Base-by-base conservation (phyloP, 805 yeast species). In the Candida silvatica region DNA sequence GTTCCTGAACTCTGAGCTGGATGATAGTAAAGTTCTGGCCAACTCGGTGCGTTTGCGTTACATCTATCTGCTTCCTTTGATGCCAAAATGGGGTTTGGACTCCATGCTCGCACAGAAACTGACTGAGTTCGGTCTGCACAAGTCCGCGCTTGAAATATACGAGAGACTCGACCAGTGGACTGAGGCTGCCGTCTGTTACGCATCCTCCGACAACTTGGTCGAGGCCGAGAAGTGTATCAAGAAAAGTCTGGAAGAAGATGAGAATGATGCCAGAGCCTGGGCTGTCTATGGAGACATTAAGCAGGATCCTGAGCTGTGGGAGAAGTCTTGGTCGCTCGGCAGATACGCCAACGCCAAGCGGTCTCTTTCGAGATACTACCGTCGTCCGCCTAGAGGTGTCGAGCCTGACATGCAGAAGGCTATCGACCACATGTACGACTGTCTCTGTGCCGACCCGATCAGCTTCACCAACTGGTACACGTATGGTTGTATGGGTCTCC, bases 161-260 rank as follows among this genome's bases (percentile, higher is more conserved):
- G 84, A 81, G 49, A 66, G 96, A 41, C 62, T 92, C 36, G 70
- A 76, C 25, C 61, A 86, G 67, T 69, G 76, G 49, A 73, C 80
- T 26, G 97, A 90, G 48, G 82, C 82, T 18, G 97, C 97, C 0
- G 62, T 90, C 37, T 92, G 97, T 63, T 76, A 82, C 47, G 94
- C 95, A 3, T 80, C 94, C 2, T 77, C 77, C 11, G 96, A 88
- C 17, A 75, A 81, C 39, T 84, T 74, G 43, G 57, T 55, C 2
- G 69, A 73, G 38, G 97, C 95, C 0, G 71, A 71, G 37, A 61
- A 62, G 26, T 59, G 86, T 14, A 59, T 92, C 27, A 45, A 63
- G 19, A 59, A 64, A 17, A 69, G 86, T 46, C 56, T 87, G 5
- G 58, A 54, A 9, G 47, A 58, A 12, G 67, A 72, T 45, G 86